phyloP scores from a whole-genome alignment of 257 asterid species.

The Fraxinus pennsylvanica region DNA sequence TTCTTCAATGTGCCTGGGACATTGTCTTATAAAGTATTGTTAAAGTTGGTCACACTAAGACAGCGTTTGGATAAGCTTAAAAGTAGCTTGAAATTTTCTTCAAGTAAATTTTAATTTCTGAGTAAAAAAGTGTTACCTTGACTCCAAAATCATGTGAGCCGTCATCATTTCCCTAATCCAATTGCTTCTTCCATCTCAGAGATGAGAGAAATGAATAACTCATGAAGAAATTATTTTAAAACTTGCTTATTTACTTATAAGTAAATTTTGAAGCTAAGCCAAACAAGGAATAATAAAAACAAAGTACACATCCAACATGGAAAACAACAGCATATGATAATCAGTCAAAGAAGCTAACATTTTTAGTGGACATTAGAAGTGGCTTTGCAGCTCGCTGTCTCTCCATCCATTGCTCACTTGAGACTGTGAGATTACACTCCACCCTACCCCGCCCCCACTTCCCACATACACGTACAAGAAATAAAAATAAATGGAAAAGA shows the following conservation, averaged over 20 bases:
- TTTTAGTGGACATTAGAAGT: slow-evolving; percentile 27
- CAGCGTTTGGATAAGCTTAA: background rate
- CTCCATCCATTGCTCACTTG: slow-evolving; percentile 25
- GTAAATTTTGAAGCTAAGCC: background rate
- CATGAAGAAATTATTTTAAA: no score
- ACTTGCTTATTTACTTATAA: background rate
- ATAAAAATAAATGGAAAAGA: background rate
- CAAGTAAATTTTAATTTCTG: no score
- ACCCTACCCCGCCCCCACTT: no score
- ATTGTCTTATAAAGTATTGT: slow-evolving; percentile 23
- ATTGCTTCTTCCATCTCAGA: no score
- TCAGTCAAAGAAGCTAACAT: slow-evolving; percentile 4
- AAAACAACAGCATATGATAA: background rate
- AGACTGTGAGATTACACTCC: slow-evolving; percentile 26
- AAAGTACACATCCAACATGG: background rate
- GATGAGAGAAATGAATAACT: no score
- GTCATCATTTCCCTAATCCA: no score
- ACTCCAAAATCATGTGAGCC: no score
- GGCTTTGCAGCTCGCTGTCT: background rate
- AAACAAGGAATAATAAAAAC: background rate
- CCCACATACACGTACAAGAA: background rate
- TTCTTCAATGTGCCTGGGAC: slow-evolving; percentile 29
- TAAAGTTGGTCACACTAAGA: slow-evolving; percentile 19
- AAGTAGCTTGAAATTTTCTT: background rate
- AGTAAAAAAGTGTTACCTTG: no score